Percentiles rank a stretch among this genome's conserved stretches.
These are phyloP conservation scores for Aureobasidium zeae DNA, from an alignment of 2,329 filamentous ascomycete species.

Conservation along the genomic window DNA sequence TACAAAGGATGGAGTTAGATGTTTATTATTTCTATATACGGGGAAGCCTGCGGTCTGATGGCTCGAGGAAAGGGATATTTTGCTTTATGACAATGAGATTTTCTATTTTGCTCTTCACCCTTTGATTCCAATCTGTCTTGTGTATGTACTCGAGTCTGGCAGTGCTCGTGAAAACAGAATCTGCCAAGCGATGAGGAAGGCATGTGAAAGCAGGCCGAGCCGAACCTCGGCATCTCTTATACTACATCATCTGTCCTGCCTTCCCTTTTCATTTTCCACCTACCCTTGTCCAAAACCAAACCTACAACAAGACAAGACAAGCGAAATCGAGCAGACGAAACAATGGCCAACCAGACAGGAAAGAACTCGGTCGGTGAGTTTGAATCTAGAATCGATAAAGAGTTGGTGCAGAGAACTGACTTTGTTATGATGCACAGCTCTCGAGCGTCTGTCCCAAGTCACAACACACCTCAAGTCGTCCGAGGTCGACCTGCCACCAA, in stretches of 20 bases:
- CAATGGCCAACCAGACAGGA: constrained; percentile 17
- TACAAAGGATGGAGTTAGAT: too few relatives aligned
- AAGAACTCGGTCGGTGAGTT: constrained; percentile 11
- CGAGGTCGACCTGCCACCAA: constrained; percentile 29
- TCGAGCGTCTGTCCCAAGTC: constrained; percentile 51
- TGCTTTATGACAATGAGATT: too few relatives aligned
- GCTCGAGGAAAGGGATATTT: too few relatives aligned
- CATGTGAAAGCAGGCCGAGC: constrained; percentile 10
- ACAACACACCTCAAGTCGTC: constrained; percentile 42
- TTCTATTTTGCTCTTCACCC: too few relatives aligned
- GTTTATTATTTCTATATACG: too few relatives aligned
- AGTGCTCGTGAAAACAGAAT: too few relatives aligned
- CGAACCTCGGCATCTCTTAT: constrained; percentile 10
- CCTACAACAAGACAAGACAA: neutral
- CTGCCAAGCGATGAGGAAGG: neutral
- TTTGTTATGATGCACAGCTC: constrained; percentile 33
- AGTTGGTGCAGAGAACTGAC: neutral
- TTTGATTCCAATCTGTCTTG: too few relatives aligned
- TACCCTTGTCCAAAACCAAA: neutral
- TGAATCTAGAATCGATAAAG: neutral
- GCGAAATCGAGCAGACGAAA: neutral
- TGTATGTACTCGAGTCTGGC: too few relatives aligned
- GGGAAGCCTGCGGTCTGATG: too few relatives aligned
- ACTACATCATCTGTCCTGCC: constrained; percentile 7
- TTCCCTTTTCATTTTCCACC: neutral